These are phyloP conservation scores for Suillus bovinus DNA, from an alignment of 768 basidiomycete species.

Conservation along the genomic window DNA sequence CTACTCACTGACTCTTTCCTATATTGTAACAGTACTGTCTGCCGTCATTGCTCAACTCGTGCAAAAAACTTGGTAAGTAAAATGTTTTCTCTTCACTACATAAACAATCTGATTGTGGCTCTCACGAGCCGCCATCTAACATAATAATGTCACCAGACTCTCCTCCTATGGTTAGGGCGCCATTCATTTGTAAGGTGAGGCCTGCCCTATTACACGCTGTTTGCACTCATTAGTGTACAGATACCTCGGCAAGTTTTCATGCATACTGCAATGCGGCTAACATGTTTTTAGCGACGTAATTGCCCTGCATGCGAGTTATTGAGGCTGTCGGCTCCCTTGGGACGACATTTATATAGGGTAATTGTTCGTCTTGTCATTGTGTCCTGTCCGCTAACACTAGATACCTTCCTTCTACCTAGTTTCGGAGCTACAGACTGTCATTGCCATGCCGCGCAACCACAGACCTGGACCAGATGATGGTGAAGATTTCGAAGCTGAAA, in stretches of 20 bases:
- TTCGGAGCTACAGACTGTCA: too few relatives aligned
- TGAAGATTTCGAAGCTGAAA: slow-evolving; percentile 4
- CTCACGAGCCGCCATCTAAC: not conserved
- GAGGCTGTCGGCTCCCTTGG: not conserved
- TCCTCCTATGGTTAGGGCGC: not conserved
- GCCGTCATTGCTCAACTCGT: too few relatives aligned
- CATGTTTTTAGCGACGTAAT: not conserved
- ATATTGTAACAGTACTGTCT: too few relatives aligned
- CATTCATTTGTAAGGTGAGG: not conserved
- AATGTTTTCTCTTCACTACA: not conserved
- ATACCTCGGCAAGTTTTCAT: not conserved
- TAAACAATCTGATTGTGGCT: not conserved
- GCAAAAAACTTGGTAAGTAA: not conserved
- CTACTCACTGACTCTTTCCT: too few relatives aligned
- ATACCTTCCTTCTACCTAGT: not conserved
- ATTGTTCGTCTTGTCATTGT: not conserved
- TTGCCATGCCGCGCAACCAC: not conserved
- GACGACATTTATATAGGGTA: not conserved
- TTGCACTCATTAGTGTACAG: not conserved
- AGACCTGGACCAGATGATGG: not conserved
- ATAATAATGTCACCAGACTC: not conserved
- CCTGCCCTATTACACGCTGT: not conserved
- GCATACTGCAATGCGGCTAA: not conserved
- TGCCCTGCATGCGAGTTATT: not conserved
- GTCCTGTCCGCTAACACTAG: not conserved